A percentile compares a stretch with the other conserved stretches of the same genome.
These are phyloP conservation scores for Pontederia paniculata DNA, from an alignment of 176 grass and related monocot genomes.

Conservation along the genomic window DNA sequence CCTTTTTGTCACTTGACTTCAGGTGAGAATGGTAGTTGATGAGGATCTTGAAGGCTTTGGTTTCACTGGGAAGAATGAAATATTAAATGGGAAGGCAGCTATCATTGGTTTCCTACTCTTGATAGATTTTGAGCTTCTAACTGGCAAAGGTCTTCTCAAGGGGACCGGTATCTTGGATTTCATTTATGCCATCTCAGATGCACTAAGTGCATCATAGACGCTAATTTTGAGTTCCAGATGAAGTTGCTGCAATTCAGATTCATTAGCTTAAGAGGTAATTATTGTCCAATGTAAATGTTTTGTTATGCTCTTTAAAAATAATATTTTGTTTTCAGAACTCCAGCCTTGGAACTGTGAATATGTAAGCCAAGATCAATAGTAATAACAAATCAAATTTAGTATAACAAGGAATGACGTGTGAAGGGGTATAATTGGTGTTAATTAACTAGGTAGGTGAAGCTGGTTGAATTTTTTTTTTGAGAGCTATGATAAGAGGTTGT, in stretches of 20 bases:
- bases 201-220: constrained; percentile 38
- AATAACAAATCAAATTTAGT: too few species aligned
- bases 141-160: constrained; percentile 94
- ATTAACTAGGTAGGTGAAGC: too few species aligned
- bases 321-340: too few species aligned
- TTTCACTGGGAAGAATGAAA: constrained; percentile 58
- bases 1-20: constrained; percentile 15
- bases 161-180: constrained; percentile 97
- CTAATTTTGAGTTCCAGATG: background rate
- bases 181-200: constrained; percentile 63
- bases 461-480: too few species aligned
- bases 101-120: constrained; percentile 88
- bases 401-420: too few species aligned
- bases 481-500: too few species aligned
- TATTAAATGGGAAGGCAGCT: constrained; percentile 85
- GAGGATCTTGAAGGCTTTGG: constrained; percentile 85
- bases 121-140: constrained; percentile 95
- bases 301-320: too few species aligned
- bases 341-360: too few species aligned
- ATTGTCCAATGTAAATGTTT: too few species aligned
- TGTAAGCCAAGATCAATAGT: too few species aligned
- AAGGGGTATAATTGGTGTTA: too few species aligned
- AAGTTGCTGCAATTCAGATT: background rate
- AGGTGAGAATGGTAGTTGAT: constrained; percentile 91
- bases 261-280: background rate